phyloP scores from a whole-genome alignment of 805 yeast genomes.

The Hyphopichia homilentoma region DNA sequence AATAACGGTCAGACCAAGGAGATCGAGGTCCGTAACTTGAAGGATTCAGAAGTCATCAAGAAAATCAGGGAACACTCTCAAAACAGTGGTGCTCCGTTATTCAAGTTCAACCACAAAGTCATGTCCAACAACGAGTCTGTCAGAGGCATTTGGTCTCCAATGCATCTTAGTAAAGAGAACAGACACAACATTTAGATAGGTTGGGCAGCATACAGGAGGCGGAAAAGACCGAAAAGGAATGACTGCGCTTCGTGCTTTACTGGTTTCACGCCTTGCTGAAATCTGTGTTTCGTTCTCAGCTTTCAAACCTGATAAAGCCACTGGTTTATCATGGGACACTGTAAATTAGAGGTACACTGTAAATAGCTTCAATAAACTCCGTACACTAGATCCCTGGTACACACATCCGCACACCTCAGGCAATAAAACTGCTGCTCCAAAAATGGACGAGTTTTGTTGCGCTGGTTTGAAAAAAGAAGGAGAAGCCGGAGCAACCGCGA shows the following conservation, averaged over 20 bases:
- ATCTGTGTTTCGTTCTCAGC: no score
- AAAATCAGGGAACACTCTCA: constrained; percentile 63
- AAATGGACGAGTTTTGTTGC: no score
- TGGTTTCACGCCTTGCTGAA: no score
- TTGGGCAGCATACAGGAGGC: neutral
- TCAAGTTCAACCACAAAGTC: constrained; percentile 69
- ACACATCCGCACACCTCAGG: no score
- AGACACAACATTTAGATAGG: constrained; percentile 39
- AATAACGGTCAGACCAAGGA: constrained; percentile 36
- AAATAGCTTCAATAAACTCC: no score
- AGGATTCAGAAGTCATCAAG: constrained; percentile 54
- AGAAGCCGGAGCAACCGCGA: no score
- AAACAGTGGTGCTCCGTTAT: constrained; percentile 63
- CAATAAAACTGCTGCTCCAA: no score
- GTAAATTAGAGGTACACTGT: no score
- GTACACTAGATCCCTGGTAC: no score
- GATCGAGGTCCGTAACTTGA: constrained; percentile 75
- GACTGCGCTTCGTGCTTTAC: neutral
- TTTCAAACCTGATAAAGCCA: no score
- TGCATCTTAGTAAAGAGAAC: constrained; percentile 57
- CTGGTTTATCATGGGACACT: no score
- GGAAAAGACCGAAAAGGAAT: neutral
- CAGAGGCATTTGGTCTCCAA: constrained; percentile 97
- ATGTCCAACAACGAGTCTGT: constrained; percentile 76
- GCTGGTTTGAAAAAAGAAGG: no score